Evolutionary conservation across 345 rosid genomes (phyloP).

Genomic region (Salix udensis): DNA sequence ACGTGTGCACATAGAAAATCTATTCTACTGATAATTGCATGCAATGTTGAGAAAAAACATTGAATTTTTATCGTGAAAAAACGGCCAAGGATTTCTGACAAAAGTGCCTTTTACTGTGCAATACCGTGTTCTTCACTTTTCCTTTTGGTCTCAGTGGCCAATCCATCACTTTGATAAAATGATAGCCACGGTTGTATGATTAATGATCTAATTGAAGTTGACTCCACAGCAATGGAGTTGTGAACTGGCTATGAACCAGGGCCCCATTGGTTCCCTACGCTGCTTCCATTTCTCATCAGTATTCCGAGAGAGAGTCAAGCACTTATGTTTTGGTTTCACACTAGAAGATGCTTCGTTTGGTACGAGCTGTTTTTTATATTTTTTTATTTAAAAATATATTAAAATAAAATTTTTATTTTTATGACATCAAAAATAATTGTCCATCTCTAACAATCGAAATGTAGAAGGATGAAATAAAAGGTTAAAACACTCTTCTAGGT

Average conservation of each 20-base stretch:
- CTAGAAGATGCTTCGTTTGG: neutral
- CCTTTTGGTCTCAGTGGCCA: constrained; percentile 40
- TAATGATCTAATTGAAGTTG: constrained; percentile 50
- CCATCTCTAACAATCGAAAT: no score
- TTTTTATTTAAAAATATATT: neutral
- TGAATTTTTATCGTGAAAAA: neutral
- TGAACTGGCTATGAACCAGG: constrained; percentile 33
- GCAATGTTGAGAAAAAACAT: neutral
- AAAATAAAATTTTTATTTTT: neutral
- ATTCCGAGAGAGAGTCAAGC: constrained; percentile 28
- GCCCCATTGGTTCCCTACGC: constrained; percentile 61
- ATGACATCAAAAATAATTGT: neutral
- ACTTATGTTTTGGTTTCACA: constrained; percentile 30
- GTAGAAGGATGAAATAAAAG: neutral
- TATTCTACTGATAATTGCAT: constrained; percentile 13
- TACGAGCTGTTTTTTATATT: neutral
- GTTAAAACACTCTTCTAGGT: no score
- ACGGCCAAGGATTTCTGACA: neutral
- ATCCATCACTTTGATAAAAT: constrained; percentile 21
- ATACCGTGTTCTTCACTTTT: constrained; percentile 38
- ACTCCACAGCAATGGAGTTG: constrained; percentile 50
- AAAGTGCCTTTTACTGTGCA: constrained; percentile 25
- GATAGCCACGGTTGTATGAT: constrained; percentile 36
- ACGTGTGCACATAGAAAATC: constrained; percentile 50
- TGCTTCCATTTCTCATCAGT: constrained; percentile 41